Conservation (phyloP, 768 basidiomycete species). For the Panaeolus cyanescens region DNA sequence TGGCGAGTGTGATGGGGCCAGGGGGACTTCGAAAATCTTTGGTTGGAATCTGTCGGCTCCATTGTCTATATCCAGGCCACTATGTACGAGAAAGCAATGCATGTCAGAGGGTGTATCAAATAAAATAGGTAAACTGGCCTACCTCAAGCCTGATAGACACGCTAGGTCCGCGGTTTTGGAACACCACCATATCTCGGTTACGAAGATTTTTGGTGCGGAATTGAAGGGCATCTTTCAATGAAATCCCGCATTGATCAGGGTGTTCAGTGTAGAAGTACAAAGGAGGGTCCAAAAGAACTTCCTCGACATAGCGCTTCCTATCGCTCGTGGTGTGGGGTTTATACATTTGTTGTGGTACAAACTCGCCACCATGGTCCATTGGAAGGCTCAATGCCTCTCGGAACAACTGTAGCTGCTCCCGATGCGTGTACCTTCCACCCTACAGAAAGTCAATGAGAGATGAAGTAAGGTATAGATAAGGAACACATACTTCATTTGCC, state of each 20-base stretch:
- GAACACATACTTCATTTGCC: slow-evolving; percentile 15
- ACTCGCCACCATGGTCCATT: slow-evolving; percentile 40
- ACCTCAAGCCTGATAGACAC: slow-evolving; percentile 81
- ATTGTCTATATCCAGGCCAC: slow-evolving; percentile 82
- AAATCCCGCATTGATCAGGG: slow-evolving; percentile 61
- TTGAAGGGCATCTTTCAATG: slow-evolving; percentile 63
- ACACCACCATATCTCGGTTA: slow-evolving; percentile 66
- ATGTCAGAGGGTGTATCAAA: neutral
- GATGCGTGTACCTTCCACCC: slow-evolving; percentile 35
- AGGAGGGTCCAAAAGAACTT: slow-evolving; percentile 62
- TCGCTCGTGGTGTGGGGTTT: slow-evolving; percentile 79
- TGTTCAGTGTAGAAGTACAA: slow-evolving; percentile 61
- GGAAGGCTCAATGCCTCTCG: slow-evolving; percentile 40
- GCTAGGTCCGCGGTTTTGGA: slow-evolving; percentile 73
- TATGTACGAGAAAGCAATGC: slow-evolving; percentile 27
- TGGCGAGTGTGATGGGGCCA: slow-evolving; percentile 72
- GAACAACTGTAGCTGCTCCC: slow-evolving; percentile 48
- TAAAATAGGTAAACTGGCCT: slow-evolving; percentile 16
- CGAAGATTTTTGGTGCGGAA: slow-evolving; percentile 56
- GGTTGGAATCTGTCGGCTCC: slow-evolving; percentile 83
- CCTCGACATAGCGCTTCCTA: slow-evolving; percentile 73
- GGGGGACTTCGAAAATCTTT: slow-evolving; percentile 80
- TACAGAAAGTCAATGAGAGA: neutral
- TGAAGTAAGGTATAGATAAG: slow-evolving; percentile 8
- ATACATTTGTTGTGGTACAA: slow-evolving; percentile 73